Evolutionary conservation across 2,329 filamentous ascomycete species (phyloP), one percentile per base, ranked within the genome.

Genomic region (Samsoniella hepiali): DNA sequence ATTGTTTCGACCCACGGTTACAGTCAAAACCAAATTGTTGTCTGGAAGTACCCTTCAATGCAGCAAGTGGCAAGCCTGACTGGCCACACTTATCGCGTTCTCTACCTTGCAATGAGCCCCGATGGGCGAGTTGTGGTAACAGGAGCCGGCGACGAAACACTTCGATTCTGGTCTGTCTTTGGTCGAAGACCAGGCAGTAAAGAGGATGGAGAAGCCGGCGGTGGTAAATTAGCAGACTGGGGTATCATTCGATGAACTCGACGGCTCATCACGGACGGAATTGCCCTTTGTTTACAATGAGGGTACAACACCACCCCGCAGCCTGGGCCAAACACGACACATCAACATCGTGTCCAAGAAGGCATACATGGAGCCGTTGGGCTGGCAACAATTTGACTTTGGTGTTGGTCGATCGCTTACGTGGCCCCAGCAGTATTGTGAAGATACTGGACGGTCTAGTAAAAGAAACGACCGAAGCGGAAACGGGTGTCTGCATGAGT

Each of bases 1-100:
- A 93, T 99, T 64, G 94, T 99, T 62, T 94, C 90, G 58, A 99
- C 95, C 1, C 95, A 99, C 73, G 95, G 95, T 7, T 99, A 97
- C 79, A 94, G 90, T 69, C 95, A 99, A 73, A 97, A 99, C 74
- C 95, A 98, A 76, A 97, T 99, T 70, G 94, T 98, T 44, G 92
- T 99, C 62, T 99, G 95, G 95, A 99, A 99, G 73, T 99, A 99
- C 73, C 95, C 95, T 1, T 93, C 90, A 68, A 98, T 99, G 95
- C 92, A 92, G 56, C 95, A 98, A 74, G 93, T 99, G 9, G 94
- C 92, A 47, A 96, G 91, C 68, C 81, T 99, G 53, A 99, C 95
- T 0, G 95, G 95, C 0, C 95, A 99, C 75, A 99, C 95, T 1
- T 98, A 96, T 76, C 90, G 95, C 72, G 95, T 99, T 13, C 82